Evolutionary conservation across 495 filamentous ascomycete genomes (phyloP).

Genomic region (Penicillium tannophilum): DNA sequence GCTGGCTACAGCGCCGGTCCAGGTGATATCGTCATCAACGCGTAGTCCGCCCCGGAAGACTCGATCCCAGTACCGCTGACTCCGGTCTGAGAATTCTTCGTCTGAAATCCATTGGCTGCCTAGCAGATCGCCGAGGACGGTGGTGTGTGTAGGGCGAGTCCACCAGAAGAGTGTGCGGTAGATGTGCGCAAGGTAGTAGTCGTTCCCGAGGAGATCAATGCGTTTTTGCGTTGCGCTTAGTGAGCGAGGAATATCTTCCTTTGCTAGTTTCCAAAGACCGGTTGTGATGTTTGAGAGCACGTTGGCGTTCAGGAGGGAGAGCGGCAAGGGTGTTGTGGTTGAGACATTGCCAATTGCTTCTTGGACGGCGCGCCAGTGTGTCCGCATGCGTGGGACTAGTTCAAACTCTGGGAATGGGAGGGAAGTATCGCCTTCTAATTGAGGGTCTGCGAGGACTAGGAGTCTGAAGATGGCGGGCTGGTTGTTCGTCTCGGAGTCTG

Average conservation of each 20-base stretch:
- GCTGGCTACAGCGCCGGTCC: slow-evolving; percentile 32
- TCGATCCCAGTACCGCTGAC: slow-evolving; percentile 75
- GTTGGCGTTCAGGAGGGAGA: slow-evolving; percentile 22
- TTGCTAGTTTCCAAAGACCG: slow-evolving; percentile 52
- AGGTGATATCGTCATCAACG: slow-evolving; percentile 63
- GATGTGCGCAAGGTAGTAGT: slow-evolving; percentile 91
- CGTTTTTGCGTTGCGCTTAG: slow-evolving; percentile 69
- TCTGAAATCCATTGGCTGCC: slow-evolving; percentile 96
- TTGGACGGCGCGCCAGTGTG: slow-evolving; percentile 49
- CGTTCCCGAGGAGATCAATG: slow-evolving; percentile 88
- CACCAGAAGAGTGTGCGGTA: slow-evolving; percentile 85
- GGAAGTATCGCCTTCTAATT: slow-evolving; percentile 90
- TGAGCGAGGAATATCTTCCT: slow-evolving; percentile 65
- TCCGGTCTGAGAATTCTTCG: slow-evolving; percentile 75
- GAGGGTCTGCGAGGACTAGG: slow-evolving; percentile 89
- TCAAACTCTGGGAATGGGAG: slow-evolving; percentile 64
- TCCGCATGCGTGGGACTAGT: slow-evolving; percentile 58
- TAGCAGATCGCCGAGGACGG: slow-evolving; percentile 85
- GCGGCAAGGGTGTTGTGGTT: slow-evolving; percentile 15
- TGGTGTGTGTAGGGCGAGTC: slow-evolving; percentile 81
- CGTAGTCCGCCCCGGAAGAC: slow-evolving; percentile 71
- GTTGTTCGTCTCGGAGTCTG: slow-evolving; percentile 26
- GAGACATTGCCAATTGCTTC: slow-evolving; percentile 17
- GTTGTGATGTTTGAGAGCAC: slow-evolving; percentile 46
- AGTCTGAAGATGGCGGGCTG: slow-evolving; percentile 72